Percentiles rank a stretch among this genome's conserved stretches.
Evolutionary conservation across 2,329 filamentous ascomycete species (phyloP).

Genomic region (Penicillium sp.): DNA sequence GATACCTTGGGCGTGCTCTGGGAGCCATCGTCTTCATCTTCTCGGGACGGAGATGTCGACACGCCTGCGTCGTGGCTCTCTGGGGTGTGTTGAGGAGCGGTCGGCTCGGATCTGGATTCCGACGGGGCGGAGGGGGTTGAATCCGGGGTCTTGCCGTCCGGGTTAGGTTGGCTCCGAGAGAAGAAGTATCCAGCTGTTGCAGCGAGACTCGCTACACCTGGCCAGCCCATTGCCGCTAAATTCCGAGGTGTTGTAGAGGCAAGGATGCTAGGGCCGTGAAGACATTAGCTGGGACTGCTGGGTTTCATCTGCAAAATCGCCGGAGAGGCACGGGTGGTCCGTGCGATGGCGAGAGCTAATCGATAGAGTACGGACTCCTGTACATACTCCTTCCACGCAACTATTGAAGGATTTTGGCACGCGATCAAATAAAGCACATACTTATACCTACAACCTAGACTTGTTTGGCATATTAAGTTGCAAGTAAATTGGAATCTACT

Average conservation of each 20-base stretch:
- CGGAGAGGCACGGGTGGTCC: constrained; percentile 12
- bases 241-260: constrained; percentile 1
- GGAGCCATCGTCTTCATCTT: constrained; percentile 23
- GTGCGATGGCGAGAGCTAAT: constrained; percentile 11
- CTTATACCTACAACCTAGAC: too few relatives aligned
- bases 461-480: too few relatives aligned
- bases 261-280: background rate
- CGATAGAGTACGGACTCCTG: background rate
- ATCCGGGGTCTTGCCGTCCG: constrained; percentile 33
- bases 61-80: constrained; percentile 10
- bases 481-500: too few relatives aligned
- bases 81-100: constrained; percentile 13
- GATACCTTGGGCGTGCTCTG: constrained; percentile 43
- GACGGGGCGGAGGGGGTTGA: constrained; percentile 15
- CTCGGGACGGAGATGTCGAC: constrained; percentile 11
- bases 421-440: too few relatives aligned
- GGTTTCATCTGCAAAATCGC: constrained; percentile 15
- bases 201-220: constrained; percentile 42
- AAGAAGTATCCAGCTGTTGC: constrained; percentile 44
- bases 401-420: background rate
- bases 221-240: constrained; percentile 44
- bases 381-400: background rate
- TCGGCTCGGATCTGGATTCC: constrained; percentile 22
- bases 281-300: background rate
- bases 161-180: constrained; percentile 42